These are phyloP conservation scores for Penicillium olsonii DNA, from an alignment of 2,329 filamentous ascomycete species.

Conservation along the genomic window DNA sequence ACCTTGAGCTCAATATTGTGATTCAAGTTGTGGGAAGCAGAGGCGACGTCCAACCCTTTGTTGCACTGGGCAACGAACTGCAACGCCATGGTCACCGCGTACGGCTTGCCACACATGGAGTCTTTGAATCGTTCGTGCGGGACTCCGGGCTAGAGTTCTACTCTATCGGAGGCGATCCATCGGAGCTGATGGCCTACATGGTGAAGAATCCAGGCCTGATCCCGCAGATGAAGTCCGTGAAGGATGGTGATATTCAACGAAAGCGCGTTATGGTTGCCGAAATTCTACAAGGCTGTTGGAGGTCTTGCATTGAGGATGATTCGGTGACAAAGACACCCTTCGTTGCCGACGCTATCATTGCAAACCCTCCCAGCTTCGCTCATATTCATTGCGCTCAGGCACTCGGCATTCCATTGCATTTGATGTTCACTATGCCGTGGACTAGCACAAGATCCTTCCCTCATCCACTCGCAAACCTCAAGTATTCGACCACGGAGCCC, in stretches of 20 bases:
- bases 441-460: slow-evolving; percentile 43
- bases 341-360: slow-evolving; percentile 53
- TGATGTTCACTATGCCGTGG: slow-evolving; percentile 55
- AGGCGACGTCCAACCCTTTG: slow-evolving; percentile 59
- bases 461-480: slow-evolving; percentile 50
- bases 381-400: slow-evolving; percentile 53
- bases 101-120: slow-evolving; percentile 55
- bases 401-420: slow-evolving; percentile 49
- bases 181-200: slow-evolving; percentile 51
- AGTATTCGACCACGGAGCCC: slow-evolving; percentile 34
- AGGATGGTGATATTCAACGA: slow-evolving; percentile 26
- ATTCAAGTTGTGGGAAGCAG: slow-evolving; percentile 58
- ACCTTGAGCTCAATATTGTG: slow-evolving; percentile 48
- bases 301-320: slow-evolving; percentile 31
- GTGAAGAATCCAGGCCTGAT: slow-evolving; percentile 46
- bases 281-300: slow-evolving; percentile 37
- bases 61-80: slow-evolving; percentile 54
- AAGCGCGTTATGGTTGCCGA: slow-evolving; percentile 29
- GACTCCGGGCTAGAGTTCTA: slow-evolving; percentile 56
- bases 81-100: slow-evolving; percentile 54
- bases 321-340: slow-evolving; percentile 38
- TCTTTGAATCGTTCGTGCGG: slow-evolving; percentile 55
- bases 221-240: slow-evolving; percentile 31
- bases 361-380: slow-evolving; percentile 52
- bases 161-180: slow-evolving; percentile 56